Percentiles rank a stretch among this genome's conserved stretches.
These are phyloP conservation scores for Pseudozyma pruni DNA, from an alignment of 1,284 basidiomycete genomes.

Conservation along the genomic window DNA sequence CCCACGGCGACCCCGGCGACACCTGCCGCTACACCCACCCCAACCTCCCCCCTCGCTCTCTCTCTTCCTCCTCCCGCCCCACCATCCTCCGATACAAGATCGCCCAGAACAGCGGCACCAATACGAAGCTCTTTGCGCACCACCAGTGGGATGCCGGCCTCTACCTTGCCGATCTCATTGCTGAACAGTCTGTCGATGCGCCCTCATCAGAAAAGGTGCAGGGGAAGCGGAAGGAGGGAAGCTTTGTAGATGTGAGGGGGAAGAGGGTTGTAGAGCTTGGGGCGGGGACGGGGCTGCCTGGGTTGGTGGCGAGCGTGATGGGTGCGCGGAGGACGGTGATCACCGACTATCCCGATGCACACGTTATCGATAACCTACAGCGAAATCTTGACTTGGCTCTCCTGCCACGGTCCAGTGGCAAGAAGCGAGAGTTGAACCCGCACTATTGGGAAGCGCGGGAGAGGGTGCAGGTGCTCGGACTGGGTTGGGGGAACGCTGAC, in stretches of 20 bases:
- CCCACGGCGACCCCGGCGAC: conserved; percentile 59
- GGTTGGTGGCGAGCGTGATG: conserved; percentile 46
- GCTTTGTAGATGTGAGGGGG: conserved; percentile 43
- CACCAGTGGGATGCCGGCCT: conserved; percentile 65
- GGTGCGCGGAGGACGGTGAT: conserved; percentile 42
- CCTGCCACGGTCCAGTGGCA: not conserved
- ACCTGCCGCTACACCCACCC: conserved; percentile 34
- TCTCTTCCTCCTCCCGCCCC: not conserved
- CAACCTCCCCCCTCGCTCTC: conserved; percentile 40
- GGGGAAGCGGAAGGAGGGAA: conserved; percentile 4
- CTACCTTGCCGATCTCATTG: conserved; percentile 54
- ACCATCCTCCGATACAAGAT: conserved; percentile 47
- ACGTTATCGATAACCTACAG: conserved; percentile 38
- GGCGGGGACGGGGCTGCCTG: conserved; percentile 59
- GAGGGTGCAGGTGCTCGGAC: conserved; percentile 21
- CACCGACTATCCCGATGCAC: conserved; percentile 50
- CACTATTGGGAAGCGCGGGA: conserved; percentile 14
- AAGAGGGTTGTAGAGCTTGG: conserved; percentile 56
- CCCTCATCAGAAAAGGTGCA: not conserved
- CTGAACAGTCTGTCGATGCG: conserved; percentile 13
- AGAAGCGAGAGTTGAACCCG: conserved; percentile 1
- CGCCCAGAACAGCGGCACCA: conserved; percentile 45
- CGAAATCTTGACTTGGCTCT: conserved; percentile 32
- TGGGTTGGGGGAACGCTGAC: conserved; percentile 39
- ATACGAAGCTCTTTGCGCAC: conserved; percentile 62